phyloP scores from a whole-genome alignment of 73 alveolate species.

The Uronychia binucleata region DNA sequence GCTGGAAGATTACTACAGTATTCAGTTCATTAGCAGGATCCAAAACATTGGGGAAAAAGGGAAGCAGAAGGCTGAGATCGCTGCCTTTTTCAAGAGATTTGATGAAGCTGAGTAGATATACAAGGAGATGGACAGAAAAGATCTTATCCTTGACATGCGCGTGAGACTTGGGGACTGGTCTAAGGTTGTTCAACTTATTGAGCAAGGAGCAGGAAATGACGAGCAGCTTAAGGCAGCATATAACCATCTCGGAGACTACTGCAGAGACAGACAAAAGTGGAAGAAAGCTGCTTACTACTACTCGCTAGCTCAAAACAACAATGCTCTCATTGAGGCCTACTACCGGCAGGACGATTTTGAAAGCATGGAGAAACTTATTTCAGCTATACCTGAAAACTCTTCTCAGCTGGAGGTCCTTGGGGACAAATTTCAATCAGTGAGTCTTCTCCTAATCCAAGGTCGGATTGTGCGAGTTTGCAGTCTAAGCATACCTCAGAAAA shows the following conservation, averaged over 20 bases:
- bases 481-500: constrained; percentile 88
- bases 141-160: constrained; percentile 90
- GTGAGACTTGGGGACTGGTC: constrained; percentile 97
- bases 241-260: constrained; percentile 77
- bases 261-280: constrained; percentile 84
- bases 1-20: constrained; percentile 86
- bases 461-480: constrained; percentile 98
- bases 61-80: constrained; percentile 96
- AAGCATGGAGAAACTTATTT: constrained; percentile 78
- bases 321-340: constrained; percentile 86
- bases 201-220: constrained; percentile 93
- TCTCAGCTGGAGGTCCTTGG: constrained; percentile 85
- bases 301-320: constrained; percentile 80
- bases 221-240: constrained; percentile 85
- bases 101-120: constrained; percentile 98
- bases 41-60: constrained; percentile 89
- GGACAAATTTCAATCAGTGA: constrained; percentile 92
- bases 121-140: constrained; percentile 98
- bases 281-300: constrained; percentile 82
- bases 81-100: constrained; percentile 92
- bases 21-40: constrained; percentile 75
- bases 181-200: constrained; percentile 86
- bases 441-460: too few relatives aligned
- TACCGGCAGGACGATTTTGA: constrained; percentile 87
- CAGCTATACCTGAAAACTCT: constrained; percentile 85